Conservation (phyloP, 352 stramenopile genomes). For the Phytophthora brassicae region DNA sequence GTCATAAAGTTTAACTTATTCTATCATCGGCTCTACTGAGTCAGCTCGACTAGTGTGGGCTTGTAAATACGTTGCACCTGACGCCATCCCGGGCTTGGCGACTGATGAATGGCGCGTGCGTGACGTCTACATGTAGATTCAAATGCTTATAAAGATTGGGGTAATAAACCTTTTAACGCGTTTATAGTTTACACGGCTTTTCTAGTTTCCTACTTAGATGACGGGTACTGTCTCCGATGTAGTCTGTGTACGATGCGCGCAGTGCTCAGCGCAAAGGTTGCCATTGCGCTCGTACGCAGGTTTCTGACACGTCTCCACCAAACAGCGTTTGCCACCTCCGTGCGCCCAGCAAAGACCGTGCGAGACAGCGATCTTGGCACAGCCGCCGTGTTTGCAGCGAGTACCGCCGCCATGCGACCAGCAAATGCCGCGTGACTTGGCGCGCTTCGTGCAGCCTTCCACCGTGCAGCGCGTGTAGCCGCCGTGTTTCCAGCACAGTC, state of each 20-base stretch:
- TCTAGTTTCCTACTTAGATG: too few species aligned
- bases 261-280: slow-evolving; percentile 54
- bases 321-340: slow-evolving; percentile 49
- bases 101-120: too few species aligned
- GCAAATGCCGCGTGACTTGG: slow-evolving; percentile 81
- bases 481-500: slow-evolving; percentile 41
- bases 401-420: slow-evolving; percentile 84
- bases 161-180: not conserved
- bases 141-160: too few species aligned
- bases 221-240: not conserved
- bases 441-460: slow-evolving; percentile 56
- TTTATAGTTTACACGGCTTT: too few species aligned
- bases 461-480: slow-evolving; percentile 57
- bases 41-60: too few species aligned
- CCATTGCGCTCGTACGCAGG: slow-evolving; percentile 50
- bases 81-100: too few species aligned
- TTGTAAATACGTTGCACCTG: too few species aligned
- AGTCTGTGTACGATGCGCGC: slow-evolving; percentile 19
- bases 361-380: slow-evolving; percentile 61
- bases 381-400: slow-evolving; percentile 51
- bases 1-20: too few species aligned
- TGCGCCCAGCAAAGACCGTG: slow-evolving; percentile 56
- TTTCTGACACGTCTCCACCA: slow-evolving; percentile 43
- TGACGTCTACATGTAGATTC: too few species aligned
- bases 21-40: too few species aligned